Evolutionary conservation across 1,139 yeast genomes (phyloP).

Genomic region (Geotrichum fermentans): DNA sequence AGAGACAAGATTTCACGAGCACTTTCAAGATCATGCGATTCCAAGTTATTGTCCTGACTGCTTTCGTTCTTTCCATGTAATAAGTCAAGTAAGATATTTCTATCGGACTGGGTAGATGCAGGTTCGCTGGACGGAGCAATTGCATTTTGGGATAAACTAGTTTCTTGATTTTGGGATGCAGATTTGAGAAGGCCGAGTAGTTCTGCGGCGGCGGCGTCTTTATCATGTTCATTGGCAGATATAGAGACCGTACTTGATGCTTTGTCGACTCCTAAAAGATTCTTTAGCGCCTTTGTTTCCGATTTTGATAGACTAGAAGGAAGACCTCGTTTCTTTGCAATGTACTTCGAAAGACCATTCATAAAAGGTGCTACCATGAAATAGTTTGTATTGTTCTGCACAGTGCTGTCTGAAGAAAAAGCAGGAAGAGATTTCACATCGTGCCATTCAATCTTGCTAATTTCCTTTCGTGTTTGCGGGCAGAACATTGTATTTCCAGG

Average conservation of each 20-base stretch:
- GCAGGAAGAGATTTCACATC: slow-evolving; percentile 47
- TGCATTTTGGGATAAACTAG: neutral
- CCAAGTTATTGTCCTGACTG: slow-evolving; percentile 9
- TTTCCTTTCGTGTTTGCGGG: slow-evolving; percentile 85
- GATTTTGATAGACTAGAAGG: slow-evolving; percentile 31
- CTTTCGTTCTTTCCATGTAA: slow-evolving; percentile 24
- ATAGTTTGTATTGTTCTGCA: slow-evolving; percentile 27
- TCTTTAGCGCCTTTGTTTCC: slow-evolving; percentile 37
- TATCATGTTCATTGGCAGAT: slow-evolving; percentile 15
- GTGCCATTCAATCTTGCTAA: slow-evolving; percentile 61
- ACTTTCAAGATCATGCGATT: slow-evolving; percentile 27
- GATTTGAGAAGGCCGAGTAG: slow-evolving; percentile 28
- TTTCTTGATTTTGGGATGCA: slow-evolving; percentile 1
- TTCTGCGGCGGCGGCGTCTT: slow-evolving; percentile 26
- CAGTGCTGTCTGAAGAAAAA: slow-evolving; percentile 28
- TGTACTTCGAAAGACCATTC: slow-evolving; percentile 33
- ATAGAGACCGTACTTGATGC: slow-evolving; percentile 18
- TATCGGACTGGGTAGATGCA: slow-evolving; percentile 22
- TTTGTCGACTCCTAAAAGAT: slow-evolving; percentile 32
- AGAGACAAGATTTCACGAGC: slow-evolving; percentile 35
- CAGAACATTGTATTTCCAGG: slow-evolving; percentile 70
- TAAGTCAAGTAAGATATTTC: slow-evolving; percentile 32
- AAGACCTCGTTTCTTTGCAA: slow-evolving; percentile 33
- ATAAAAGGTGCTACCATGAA: slow-evolving; percentile 41
- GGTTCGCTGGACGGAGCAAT: slow-evolving; percentile 1